phyloP scores from a whole-genome alignment of 2,329 filamentous ascomycete genomes.

The Fusarium nurragi region DNA sequence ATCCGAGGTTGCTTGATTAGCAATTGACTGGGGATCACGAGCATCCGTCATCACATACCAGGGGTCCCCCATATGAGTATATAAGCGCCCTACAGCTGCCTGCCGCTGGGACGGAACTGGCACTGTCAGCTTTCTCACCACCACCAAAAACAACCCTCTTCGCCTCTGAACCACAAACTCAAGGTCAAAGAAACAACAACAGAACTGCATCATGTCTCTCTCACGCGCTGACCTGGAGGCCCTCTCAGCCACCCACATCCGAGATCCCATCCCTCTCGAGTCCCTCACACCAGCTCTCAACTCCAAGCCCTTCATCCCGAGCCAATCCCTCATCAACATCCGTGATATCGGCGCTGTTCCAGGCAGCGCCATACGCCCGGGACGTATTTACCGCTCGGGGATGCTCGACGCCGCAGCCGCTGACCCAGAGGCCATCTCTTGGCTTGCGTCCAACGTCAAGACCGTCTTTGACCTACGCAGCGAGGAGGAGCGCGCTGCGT shows the following conservation, averaged over 20 bases:
- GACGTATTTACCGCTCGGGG: slow-evolving; percentile 59
- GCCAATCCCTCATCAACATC: slow-evolving; percentile 61
- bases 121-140: slow-evolving; percentile 7
- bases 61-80: not conserved
- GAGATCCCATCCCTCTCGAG: slow-evolving; percentile 50
- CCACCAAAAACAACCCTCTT: not conserved
- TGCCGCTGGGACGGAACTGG: not conserved
- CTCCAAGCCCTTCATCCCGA: slow-evolving; percentile 57
- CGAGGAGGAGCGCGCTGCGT: slow-evolving; percentile 52
- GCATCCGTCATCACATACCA: not conserved
- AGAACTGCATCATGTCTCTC: slow-evolving; percentile 29
- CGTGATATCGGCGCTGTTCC: slow-evolving; percentile 61
- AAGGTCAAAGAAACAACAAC: not conserved
- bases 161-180: not conserved
- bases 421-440: slow-evolving; percentile 48
- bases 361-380: slow-evolving; percentile 52
- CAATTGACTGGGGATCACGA: not conserved
- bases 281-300: slow-evolving; percentile 50
- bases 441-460: slow-evolving; percentile 51
- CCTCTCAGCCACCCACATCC: slow-evolving; percentile 56
- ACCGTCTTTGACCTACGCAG: slow-evolving; percentile 64
- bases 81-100: not conserved
- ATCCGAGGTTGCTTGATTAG: no score
- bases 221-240: slow-evolving; percentile 44
- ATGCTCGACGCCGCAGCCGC: slow-evolving; percentile 49